Conservation (phyloP, 176 grass and related monocot genomes). For the Olyra latifolia region DNA sequence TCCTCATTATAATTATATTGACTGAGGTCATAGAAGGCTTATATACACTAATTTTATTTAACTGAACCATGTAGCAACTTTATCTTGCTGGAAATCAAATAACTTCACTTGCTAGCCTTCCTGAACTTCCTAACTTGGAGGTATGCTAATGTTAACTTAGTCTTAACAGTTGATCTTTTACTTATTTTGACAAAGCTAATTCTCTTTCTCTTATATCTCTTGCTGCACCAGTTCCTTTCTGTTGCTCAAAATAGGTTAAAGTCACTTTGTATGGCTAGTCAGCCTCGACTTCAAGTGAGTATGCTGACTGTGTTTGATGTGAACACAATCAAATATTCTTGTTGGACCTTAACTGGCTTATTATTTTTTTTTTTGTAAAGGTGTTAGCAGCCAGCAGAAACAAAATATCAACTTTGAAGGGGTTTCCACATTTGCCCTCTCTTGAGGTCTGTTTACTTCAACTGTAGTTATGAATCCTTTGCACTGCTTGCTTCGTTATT, state of each 20-base stretch:
- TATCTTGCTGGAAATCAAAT: slow-evolving; percentile 99
- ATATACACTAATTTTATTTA: slow-evolving; percentile 43
- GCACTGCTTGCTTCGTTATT: slow-evolving; percentile 5
- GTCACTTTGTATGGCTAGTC: slow-evolving; percentile 77
- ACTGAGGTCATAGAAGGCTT: slow-evolving; percentile 28
- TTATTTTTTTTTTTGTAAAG: slow-evolving; percentile 37
- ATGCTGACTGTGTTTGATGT: slow-evolving; percentile 26
- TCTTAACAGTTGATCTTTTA: slow-evolving; percentile 31
- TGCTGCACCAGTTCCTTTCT: slow-evolving; percentile 80
- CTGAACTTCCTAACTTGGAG: slow-evolving; percentile 93
- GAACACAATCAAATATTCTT: slow-evolving; percentile 7
- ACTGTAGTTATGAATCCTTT: slow-evolving; percentile 12
- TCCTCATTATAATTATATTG: slow-evolving; percentile 24
- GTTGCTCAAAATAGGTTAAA: slow-evolving; percentile 92
- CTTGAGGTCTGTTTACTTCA: slow-evolving; percentile 61
- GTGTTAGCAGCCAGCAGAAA: slow-evolving; percentile 94
- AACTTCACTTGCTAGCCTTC: slow-evolving; percentile 85
- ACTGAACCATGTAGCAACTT: slow-evolving; percentile 76
- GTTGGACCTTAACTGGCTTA: slow-evolving; percentile 28
- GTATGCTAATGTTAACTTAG: slow-evolving; percentile 49
- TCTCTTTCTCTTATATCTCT: slow-evolving; percentile 33
- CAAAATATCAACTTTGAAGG: slow-evolving; percentile 92
- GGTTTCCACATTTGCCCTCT: slow-evolving; percentile 87
- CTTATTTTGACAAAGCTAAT: slow-evolving; percentile 27
- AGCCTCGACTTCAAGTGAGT: slow-evolving; percentile 88